Evolutionary conservation across 116 monocot genomes (phyloP), one percentile per base, ranked within the genome.

Genomic region (Papilionanthe hybrid): DNA sequence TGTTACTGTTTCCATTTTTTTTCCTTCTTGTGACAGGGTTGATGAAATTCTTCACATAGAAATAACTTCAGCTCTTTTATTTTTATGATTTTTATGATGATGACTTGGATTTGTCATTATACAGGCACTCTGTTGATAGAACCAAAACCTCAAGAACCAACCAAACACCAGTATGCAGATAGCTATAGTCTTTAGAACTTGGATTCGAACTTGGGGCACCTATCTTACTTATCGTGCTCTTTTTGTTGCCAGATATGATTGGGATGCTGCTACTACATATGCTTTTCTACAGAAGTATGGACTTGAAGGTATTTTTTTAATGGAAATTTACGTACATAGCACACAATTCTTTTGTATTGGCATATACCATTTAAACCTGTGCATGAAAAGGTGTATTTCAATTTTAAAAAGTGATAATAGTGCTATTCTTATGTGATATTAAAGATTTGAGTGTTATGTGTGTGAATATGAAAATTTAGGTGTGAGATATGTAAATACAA

Each of bases 111-210:
- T 75, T 65, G 15, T 76, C 20, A 42, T 49, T 75, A n/a, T 85
- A 42, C 85, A 98, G 98, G 98, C 55, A 93, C 91, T 83, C 72
- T 98, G 30, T 60, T 98, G 44, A 93, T 98, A 72, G 98, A 98
- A 78, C 98, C 98, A 50, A 98, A 98, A 79, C 98, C 98, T 17
- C 94, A 98, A 74, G 98, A 98, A 67, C 98, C 98, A n/a, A 98
- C 98, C 30, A 98, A 98, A 75, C 98, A 98, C 81, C 98, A 98
- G 98, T 98, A 88, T 74, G 89, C 60, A 77, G 63, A 9, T 5
- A 45, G 19, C 67, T 69, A 76, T 9, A 75, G 30, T 10, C 18
- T 32, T 56, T 28, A 63, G 30, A 19, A 73, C 42, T 42, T 68
- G 22, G 25, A 48, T 23, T 48, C 45, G 9, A 50, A 49, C 9